Evolutionary conservation across 2,329 filamentous ascomycete species (phyloP).

Genomic region (Pseudopyricularia cyperi): DNA sequence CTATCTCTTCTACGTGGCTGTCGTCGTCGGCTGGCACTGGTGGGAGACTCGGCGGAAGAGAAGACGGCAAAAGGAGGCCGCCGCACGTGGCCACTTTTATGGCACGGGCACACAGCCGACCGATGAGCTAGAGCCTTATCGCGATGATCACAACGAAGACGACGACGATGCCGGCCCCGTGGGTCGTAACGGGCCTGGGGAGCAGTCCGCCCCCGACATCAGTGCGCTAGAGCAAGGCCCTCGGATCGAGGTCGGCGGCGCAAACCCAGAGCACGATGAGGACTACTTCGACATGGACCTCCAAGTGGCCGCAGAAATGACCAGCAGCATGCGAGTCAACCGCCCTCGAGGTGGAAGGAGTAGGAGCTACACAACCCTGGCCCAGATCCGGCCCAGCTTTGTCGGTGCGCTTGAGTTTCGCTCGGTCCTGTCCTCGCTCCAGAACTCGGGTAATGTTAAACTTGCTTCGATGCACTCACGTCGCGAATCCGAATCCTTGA

Average conservation of each 20-base stretch:
- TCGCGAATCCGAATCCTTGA: constrained; percentile 51
- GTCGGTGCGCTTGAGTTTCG: constrained; percentile 90
- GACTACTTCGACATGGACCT: constrained; percentile 43
- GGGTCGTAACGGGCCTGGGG: constrained; percentile 6
- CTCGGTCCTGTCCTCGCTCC: constrained; percentile 75
- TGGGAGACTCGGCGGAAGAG: constrained; percentile 51
- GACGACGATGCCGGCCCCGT: constrained; percentile 30
- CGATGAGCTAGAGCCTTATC: constrained; percentile 52
- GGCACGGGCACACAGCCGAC: constrained; percentile 34
- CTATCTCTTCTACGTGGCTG: constrained; percentile 77
- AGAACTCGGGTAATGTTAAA: constrained; percentile 66
- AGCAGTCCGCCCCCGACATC: constrained; percentile 21
- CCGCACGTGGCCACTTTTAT: constrained; percentile 63
- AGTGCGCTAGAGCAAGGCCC: constrained; percentile 29
- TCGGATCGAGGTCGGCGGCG: constrained; percentile 27
- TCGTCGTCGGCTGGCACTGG: constrained; percentile 91
- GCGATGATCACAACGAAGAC: constrained; percentile 41
- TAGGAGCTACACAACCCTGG: constrained; percentile 56
- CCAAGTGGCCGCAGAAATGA: constrained; percentile 68
- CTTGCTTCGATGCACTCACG: constrained; percentile 55
- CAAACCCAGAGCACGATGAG: constrained; percentile 22
- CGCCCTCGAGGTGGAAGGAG: constrained; percentile 47
- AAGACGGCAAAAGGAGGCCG: constrained; percentile 51
- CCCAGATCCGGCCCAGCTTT: constrained; percentile 81
- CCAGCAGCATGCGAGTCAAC: constrained; percentile 83